phyloP scores from a whole-genome alignment of 1,139 yeast genomes.

The Yamadazyma siamensis region DNA sequence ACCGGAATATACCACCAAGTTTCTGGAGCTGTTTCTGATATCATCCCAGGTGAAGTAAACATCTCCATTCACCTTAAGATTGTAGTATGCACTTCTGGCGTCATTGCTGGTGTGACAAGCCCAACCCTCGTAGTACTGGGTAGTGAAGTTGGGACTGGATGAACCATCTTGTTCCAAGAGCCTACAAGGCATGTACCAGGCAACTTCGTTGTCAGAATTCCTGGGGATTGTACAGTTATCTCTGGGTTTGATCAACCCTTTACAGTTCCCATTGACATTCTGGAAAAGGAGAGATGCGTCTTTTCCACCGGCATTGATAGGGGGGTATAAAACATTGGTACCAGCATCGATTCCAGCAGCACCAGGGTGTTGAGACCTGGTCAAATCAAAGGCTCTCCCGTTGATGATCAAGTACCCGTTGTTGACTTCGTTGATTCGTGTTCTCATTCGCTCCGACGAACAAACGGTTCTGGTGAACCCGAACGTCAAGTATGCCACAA shows the following conservation, averaged over 20 bases:
- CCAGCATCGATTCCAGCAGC: slow-evolving; percentile 74
- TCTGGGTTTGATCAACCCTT: slow-evolving; percentile 72
- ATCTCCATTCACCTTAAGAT: slow-evolving; percentile 61
- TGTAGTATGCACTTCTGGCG: slow-evolving; percentile 70
- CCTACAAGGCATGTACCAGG: slow-evolving; percentile 97
- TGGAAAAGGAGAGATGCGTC: slow-evolving; percentile 91
- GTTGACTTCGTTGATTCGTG: slow-evolving; percentile 56
- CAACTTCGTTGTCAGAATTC: slow-evolving; percentile 58
- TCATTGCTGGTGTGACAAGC: slow-evolving; percentile 79
- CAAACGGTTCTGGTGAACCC: slow-evolving; percentile 91
- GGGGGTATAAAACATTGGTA: slow-evolving; percentile 75
- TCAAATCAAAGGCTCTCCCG: slow-evolving; percentile 76
- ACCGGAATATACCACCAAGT: slow-evolving; percentile 84
- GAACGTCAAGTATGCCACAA: slow-evolving; percentile 83
- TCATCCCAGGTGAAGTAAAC: slow-evolving; percentile 92
- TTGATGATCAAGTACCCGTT: slow-evolving; percentile 69
- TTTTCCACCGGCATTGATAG: slow-evolving; percentile 81
- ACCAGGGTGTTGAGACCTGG: slow-evolving; percentile 69
- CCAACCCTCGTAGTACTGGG: slow-evolving; percentile 72
- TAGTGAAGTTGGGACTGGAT: slow-evolving; percentile 56
- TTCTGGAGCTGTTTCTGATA: slow-evolving; percentile 64
- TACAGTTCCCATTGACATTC: slow-evolving; percentile 93
- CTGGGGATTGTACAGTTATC: slow-evolving; percentile 69
- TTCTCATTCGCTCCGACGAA: slow-evolving; percentile 43
- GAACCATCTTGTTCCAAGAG: slow-evolving; percentile 69